Evolutionary conservation across 768 basidiomycete species (phyloP), one percentile per base, ranked within the genome.

Genomic region (Podaxis pistillaris): DNA sequence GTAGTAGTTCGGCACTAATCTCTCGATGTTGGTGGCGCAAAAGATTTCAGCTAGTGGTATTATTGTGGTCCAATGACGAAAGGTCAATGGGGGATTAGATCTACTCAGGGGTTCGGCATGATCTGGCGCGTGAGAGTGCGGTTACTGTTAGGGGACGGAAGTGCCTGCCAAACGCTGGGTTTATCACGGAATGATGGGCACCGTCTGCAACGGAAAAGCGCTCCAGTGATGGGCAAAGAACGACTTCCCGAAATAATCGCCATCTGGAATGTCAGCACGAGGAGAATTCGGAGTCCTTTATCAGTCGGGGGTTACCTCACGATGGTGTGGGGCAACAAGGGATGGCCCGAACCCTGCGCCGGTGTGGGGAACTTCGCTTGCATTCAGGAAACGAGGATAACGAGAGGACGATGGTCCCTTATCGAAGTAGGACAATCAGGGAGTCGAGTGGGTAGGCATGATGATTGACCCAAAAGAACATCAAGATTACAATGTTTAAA

Each of bases 401-500:
- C 28, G 9, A 22, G 26, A 26, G 22, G 24, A 28, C 37, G 22
- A 38, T 22, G 24, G 36, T n/a, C 37, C 49, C 37, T 60, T 38
- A n/a, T 60, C 58, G 58, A 60, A 50, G 58, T 9, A 36, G 19
- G 11, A 28, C 24, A 15, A 60, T 60, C 58, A 52, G 37, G 40
- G 49, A 60, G 40, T 24, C 24, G 24, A 41, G 37, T 60, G 49
- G 26, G 13, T 28, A 24, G 8, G 22, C 24, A 36, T 58, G 41
- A 58, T 58, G 46, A 58, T 49, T 58, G 28, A 22, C 57, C 57
- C 47, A 33, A 15, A n/a, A 22, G 22, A 19, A 56, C 19, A 38
- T 22, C 38, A 41, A 15, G n/a, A 37, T 26, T 13, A 15, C 37
- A 0, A 22, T 15, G 19, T 44, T 46, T 8, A 40, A 24, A 56